Evolutionary conservation across 192 early-diverging fungal species (phyloP), one percentile per base, ranked within the genome.

Genomic region (Geranomyces variabilis): DNA sequence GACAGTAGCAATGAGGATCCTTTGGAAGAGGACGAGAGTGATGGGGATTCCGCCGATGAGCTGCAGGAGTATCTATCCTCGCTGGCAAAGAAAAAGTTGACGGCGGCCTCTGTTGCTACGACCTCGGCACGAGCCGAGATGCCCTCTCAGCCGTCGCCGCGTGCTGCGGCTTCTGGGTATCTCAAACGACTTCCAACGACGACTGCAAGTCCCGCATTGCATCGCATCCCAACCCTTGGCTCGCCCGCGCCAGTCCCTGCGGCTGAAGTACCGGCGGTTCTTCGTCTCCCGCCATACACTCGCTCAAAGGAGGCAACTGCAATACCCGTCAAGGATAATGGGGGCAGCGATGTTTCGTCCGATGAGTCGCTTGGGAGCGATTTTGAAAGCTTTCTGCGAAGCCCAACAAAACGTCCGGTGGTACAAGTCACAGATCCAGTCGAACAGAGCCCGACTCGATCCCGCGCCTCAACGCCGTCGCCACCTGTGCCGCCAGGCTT

Each of bases 291-390:
- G 10, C 5, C 36, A 10, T 41, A 41, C 36, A 41, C 36, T 7
- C 36, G 36, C 3, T 10, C 36, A 41, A 41, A 41, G 36, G 36
- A 41, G 36, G 10, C 36, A 41, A 10, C 3, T 41, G 5, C 10
- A 60, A 7, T 7, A 60, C 6, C 10, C 36, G 10, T 41, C 10
- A 41, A 41, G 36, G 36, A 41, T 41, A 10, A 41, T 41, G 36
- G 36, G n/a, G n/a, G n/a, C 36, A 15, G 24, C 19, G 58, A 60
- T 60, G 21, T 3, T 8, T 19, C 22, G 58, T 28, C 58, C 5
- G 58, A 60, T 60, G 58, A 60, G 15, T 60, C 58, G 21, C 17
- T 60, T 30, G 58, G 58, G 21, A 60, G 58, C 29, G 58, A 60
- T 29, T 60, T 60, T 34, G 58, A 60, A 29, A 28, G 31, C 31